A percentile compares a stretch with the other conserved stretches of the same genome.
Conservation (phyloP, 2,329 filamentous ascomycete genomes). For the Trichoderma sp. region DNA sequence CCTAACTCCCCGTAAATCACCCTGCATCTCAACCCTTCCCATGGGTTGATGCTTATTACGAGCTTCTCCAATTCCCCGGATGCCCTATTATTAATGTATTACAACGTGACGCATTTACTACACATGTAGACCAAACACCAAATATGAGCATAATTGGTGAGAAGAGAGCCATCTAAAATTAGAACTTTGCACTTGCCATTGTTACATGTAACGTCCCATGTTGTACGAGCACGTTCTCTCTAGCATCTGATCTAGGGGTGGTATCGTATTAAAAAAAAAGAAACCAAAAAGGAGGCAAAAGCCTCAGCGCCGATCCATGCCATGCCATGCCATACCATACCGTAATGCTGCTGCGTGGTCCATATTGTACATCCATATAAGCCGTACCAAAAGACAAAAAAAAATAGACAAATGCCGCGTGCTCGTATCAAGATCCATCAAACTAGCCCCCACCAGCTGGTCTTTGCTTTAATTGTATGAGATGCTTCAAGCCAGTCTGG, state of each 20-base stretch:
- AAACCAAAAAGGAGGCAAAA: conserved; percentile 3
- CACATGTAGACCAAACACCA: background rate
- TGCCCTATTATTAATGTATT: background rate
- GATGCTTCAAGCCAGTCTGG: conserved; percentile 44
- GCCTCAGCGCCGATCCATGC: conserved; percentile 16
- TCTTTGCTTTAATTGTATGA: conserved; percentile 42
- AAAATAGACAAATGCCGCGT: background rate
- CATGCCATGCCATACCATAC: conserved; percentile 3
- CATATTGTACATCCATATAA: conserved; percentile 11
- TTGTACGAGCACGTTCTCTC: conserved; percentile 2
- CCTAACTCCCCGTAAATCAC: background rate
- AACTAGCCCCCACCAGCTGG: conserved; percentile 32
- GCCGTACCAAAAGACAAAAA: background rate
- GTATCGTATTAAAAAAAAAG: conserved; percentile 8
- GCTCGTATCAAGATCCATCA: background rate
- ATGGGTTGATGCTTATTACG: background rate
- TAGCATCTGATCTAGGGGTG: conserved; percentile 15
- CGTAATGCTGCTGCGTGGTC: conserved; percentile 2
- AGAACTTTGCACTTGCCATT: background rate
- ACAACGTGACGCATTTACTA: background rate
- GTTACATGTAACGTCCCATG: background rate
- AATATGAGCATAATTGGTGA: background rate
- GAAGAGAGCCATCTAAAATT: background rate
- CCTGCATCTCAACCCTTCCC: background rate
- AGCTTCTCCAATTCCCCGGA: background rate